A percentile compares a stretch with the other conserved stretches of the same genome.
Conservation (phyloP, 345 rosid genomes). For the Syzygium aromaticum region DNA sequence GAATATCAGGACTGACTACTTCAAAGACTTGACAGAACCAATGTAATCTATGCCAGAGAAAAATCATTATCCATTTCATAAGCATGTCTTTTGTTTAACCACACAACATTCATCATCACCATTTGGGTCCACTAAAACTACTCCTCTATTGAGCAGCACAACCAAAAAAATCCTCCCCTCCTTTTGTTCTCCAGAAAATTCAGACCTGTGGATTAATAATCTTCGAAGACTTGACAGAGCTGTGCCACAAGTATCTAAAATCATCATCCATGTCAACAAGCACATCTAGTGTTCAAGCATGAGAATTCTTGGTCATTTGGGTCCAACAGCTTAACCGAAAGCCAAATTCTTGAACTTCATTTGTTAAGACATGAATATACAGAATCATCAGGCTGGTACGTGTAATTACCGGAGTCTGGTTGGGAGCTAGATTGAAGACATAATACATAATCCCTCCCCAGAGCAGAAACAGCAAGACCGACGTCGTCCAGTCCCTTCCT, state of each 20-base stretch:
- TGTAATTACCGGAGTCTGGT: constrained; percentile 63
- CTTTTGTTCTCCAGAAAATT: not conserved
- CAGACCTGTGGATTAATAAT: not conserved
- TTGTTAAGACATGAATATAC: not conserved
- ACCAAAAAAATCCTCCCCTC: not conserved
- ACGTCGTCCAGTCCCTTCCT: constrained; percentile 68
- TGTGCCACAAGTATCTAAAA: rapidly evolving
- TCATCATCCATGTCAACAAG: not conserved
- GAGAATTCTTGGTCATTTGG: not conserved
- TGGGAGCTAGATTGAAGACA: constrained; percentile 60
- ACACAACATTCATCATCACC: not conserved
- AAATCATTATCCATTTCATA: not conserved
- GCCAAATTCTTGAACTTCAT: not conserved
- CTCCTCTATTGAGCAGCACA: not conserved
- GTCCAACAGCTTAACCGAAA: not conserved
- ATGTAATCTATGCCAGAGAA: not conserved
- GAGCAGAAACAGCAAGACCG: constrained; percentile 52
- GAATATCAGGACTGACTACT: not conserved
- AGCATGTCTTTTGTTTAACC: not conserved
- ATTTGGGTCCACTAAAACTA: not conserved
- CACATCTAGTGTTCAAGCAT: not conserved
- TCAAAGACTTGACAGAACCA: not conserved
- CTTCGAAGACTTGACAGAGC: not conserved
- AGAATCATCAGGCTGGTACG: not conserved
- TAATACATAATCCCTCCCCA: constrained; percentile 77